phyloP scores from a whole-genome alignment of 2,329 filamentous ascomycete species.

The Neonectria hederae region DNA sequence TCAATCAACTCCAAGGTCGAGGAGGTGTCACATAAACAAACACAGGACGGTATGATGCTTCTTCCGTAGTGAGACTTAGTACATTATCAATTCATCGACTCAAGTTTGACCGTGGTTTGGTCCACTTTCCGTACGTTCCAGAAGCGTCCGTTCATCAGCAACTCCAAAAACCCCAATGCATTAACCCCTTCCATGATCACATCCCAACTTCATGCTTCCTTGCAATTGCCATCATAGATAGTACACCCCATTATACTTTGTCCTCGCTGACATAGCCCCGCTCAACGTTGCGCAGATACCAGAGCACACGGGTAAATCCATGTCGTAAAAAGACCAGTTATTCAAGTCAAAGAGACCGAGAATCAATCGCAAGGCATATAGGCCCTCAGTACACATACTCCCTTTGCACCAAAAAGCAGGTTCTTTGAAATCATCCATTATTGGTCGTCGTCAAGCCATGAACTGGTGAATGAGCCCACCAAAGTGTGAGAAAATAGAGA shows the following conservation, averaged over 20 bases:
- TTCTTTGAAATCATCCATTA: constrained; percentile 26
- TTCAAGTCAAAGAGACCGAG: neutral
- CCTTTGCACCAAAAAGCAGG: constrained; percentile 1
- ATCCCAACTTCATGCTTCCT: neutral
- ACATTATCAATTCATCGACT: constrained; percentile 9
- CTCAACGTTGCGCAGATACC: neutral
- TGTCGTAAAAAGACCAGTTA: neutral
- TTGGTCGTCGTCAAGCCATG: constrained; percentile 28
- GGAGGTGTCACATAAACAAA: too few relatives aligned
- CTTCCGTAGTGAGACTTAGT: neutral
- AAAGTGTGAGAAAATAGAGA: constrained; percentile 26
- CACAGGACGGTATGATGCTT: too few relatives aligned
- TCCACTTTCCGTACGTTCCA: neutral
- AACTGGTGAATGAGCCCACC: constrained; percentile 15
- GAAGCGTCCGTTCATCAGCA: neutral
- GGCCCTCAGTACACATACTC: neutral
- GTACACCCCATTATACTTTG: neutral
- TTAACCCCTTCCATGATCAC: neutral
- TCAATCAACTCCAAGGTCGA: too few relatives aligned
- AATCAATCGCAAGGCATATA: neutral
- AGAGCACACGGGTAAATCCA: neutral
- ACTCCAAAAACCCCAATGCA: constrained; percentile 7
- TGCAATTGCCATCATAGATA: neutral
- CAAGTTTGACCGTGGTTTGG: neutral
- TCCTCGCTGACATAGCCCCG: neutral